Base-by-base conservation (phyloP, 345 rosid genomes). In the Populus euphratica region DNA sequence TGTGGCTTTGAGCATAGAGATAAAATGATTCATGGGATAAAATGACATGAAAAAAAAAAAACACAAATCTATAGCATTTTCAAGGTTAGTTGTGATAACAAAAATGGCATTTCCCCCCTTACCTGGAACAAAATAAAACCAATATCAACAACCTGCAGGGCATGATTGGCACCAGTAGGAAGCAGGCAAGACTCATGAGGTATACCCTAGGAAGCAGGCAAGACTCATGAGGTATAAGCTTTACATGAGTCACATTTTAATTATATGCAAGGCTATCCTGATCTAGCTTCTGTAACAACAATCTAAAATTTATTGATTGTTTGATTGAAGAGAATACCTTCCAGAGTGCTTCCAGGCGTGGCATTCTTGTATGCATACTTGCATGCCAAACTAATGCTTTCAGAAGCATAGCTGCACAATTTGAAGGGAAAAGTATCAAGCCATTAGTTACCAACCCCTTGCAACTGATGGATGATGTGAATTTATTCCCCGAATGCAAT, bases 351-450 rank as follows among this genome's bases (percentile, higher is more conserved):
- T 85, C 98, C 98, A 31, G 98, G 92, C 5, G 94, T 90, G 71
- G 98, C 97, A 79, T 87, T 86, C 84, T 75, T 89, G 87, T 94
- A 94, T 49, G 95, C 97, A 33, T 72, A 93, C 80, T 88, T 90
- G 88, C 98, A 94, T 16, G 98, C 98, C 85, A 93, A 82, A 70
- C 80, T 76, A 69, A 94, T 80, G 82, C 98, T 93, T 84, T 93
- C 97, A 80, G 96, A 88, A 66, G 99, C 97, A 76, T 91, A 93
- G 83, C 98, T 96, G 80, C 77, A 87, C 56, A 69, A 56, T 33
- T 13, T 50, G 59, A 73, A 76, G 76, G 27, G 73, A 49, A 35
- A 52, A 77, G 5, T 44, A 63, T 70, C 36, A 77, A 21, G 18
- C n/a, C 38, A 59, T 27, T 54, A 6, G 20, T 27, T 1, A 54